Conservation (phyloP, 164 flowering plant species). For the Dillenia suffruticosa region DNA sequence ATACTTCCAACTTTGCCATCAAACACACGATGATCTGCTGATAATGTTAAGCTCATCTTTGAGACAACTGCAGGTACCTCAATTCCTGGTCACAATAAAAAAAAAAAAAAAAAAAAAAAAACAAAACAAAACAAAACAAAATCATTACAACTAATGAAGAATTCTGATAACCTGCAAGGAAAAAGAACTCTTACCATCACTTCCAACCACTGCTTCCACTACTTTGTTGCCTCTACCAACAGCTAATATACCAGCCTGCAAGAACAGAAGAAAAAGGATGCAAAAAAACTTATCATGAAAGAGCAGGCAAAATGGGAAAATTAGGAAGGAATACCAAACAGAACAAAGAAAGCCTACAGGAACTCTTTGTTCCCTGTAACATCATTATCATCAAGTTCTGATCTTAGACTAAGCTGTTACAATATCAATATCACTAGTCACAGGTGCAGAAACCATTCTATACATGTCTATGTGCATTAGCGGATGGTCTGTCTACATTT, state of each 20-base stretch:
- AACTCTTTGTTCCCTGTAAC: too few relatives aligned
- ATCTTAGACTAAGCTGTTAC: too few relatives aligned
- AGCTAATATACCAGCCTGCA: conserved; percentile 93
- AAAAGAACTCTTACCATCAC: conserved; percentile 51
- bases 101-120: conserved; percentile 1
- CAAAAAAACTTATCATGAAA: background rate
- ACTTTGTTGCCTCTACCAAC: conserved; percentile 94
- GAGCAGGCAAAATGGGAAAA: background rate
- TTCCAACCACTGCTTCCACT: conserved; percentile 64
- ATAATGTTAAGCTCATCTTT: conserved; percentile 78
- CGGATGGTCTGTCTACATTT: background rate
- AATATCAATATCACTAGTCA: too few relatives aligned
- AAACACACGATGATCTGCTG: conserved; percentile 94
- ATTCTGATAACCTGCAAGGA: background rate
- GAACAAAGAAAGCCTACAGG: too few relatives aligned
- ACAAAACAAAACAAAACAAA: background rate
- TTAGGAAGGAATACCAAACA: background rate
- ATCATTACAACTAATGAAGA: background rate
- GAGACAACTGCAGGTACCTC: conserved; percentile 72
- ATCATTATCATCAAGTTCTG: too few relatives aligned
- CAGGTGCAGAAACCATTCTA: too few relatives aligned
- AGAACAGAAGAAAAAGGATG: conserved; percentile 8
- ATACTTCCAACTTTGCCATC: conserved; percentile 91
- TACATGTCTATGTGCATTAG: too few relatives aligned
- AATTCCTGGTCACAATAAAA: conserved; percentile 38